Percentiles rank a stretch among this genome's conserved stretches.
phyloP scores from a whole-genome alignment of 2,329 filamentous ascomycete genomes.

The Sclerotinia trifoliorum region DNA sequence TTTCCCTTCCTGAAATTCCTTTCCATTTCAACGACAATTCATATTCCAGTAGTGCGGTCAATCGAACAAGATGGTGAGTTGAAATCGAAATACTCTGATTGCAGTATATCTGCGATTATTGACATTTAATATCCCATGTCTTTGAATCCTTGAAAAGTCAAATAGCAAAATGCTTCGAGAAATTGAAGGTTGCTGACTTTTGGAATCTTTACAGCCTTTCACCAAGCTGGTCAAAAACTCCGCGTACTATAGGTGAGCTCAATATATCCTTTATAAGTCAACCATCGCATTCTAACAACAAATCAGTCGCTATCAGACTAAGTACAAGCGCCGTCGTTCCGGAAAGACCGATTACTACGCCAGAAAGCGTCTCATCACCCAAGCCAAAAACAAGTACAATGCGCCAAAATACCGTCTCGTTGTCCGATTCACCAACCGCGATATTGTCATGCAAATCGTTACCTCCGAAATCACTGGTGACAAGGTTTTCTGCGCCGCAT shows the following conservation, averaged over 20 bases:
- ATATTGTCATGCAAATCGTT: slow-evolving; percentile 98
- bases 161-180: slow-evolving; percentile 93
- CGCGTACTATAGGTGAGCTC: slow-evolving; percentile 93
- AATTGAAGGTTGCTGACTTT: slow-evolving; percentile 99
- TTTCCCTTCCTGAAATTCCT: slow-evolving; percentile 19
- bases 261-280: slow-evolving; percentile 32
- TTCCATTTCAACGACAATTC: slow-evolving; percentile 42
- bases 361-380: slow-evolving; percentile 98
- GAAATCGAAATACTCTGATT: slow-evolving; percentile 34
- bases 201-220: slow-evolving; percentile 68
- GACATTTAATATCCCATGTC: slow-evolving; percentile 29
- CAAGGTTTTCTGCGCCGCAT: slow-evolving; percentile 92
- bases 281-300: slow-evolving; percentile 28
- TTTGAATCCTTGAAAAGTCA: slow-evolving; percentile 49
- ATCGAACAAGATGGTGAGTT: slow-evolving; percentile 69
- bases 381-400: slow-evolving; percentile 99
- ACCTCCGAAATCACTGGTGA: slow-evolving; percentile 94
- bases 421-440: slow-evolving; percentile 98
- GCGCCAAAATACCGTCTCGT: slow-evolving; percentile 99
- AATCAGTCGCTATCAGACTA: slow-evolving; percentile 93
- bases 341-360: slow-evolving; percentile 99
- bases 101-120: slow-evolving; percentile 23
- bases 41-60: slow-evolving; percentile 43
- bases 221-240: slow-evolving; percentile 96
- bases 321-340: slow-evolving; percentile 95